Base-by-base conservation (phyloP, 2,329 filamentous ascomycete genomes). In the Neospermospora avenae region DNA sequence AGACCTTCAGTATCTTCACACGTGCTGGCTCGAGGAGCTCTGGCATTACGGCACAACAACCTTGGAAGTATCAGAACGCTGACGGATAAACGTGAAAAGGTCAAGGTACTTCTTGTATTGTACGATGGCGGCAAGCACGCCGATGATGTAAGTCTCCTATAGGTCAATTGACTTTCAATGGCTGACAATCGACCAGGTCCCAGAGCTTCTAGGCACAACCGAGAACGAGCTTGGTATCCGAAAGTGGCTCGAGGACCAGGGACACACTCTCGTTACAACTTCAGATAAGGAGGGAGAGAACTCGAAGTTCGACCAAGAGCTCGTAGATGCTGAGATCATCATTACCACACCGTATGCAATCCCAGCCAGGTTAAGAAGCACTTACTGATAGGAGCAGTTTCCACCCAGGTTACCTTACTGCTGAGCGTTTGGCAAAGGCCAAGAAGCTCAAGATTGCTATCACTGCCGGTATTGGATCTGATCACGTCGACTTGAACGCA, bases 361-460 rank as follows among this genome's bases (percentile, higher is more conserved):
- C 34, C 62, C 54, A 39, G 41, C 37, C 20, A 24, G 22, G 34
- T 31, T 20, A 22, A 14, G 34, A 44, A n/a, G n/a, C 42, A 39
- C 6, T 5, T 24, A 25, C 57, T 67, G 14, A 67, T 16, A 8
- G 16, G 41, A 24, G 11, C 70, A 96, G 91, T 74, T 98, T 98
- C 88, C 93, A 98, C 83, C 93, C 93, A 57, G 95, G 93, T 67
- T 99, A 99, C 83, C 89, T 99, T 61, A 98, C 90, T 53, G 91
- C 91, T 57, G 93, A 98, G 82, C 93, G 95, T 74, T 87, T 99
- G 59, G 91, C 91, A 72, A 96, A 95, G 82, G 95, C 95, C 69
- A 98, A 98, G 89, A 98, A 99, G 61, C 89, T 99, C 73, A 98
- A 98, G 87, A 82, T 99, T 64, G 93, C 93, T 76, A 80, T 99